Evolutionary conservation across 441 rosid species (phyloP).

Genomic region (Rhodomyrtus psidioides): DNA sequence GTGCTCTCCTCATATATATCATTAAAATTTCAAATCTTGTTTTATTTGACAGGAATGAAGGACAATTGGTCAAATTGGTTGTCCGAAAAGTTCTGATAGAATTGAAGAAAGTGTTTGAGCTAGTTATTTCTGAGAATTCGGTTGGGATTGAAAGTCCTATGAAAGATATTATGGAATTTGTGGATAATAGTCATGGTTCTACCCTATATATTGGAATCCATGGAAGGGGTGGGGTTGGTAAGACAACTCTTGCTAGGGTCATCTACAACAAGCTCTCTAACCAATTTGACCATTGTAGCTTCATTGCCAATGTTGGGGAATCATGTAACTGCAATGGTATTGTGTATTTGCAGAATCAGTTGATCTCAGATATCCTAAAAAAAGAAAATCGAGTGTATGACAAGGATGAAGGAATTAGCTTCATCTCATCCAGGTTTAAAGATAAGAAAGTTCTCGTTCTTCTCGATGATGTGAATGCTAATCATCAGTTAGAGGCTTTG

Average conservation of each 20-base stretch:
- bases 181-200: not conserved
- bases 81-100: not conserved
- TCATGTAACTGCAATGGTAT: not conserved
- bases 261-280: not conserved
- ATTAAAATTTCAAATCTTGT: not conserved
- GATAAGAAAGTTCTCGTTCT: not conserved
- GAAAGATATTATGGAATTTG: not conserved
- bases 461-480: not conserved
- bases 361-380: not conserved
- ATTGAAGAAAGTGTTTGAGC: not conserved
- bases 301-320: not conserved
- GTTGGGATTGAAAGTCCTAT: not conserved
- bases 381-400: too few species aligned
- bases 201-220: not conserved
- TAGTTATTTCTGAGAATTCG: not conserved
- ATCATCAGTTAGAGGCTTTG: not conserved
- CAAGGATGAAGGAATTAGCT: not conserved
- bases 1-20: too few species aligned
- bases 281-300: not conserved
- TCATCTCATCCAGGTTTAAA: not conserved
- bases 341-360: not conserved
- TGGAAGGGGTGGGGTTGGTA: not conserved
- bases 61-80: not conserved
- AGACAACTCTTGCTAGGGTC: not conserved
- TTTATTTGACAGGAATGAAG: not conserved